Base-by-base conservation (phyloP, 495 filamentous ascomycete genomes). In the Penicillium goetzii region DNA sequence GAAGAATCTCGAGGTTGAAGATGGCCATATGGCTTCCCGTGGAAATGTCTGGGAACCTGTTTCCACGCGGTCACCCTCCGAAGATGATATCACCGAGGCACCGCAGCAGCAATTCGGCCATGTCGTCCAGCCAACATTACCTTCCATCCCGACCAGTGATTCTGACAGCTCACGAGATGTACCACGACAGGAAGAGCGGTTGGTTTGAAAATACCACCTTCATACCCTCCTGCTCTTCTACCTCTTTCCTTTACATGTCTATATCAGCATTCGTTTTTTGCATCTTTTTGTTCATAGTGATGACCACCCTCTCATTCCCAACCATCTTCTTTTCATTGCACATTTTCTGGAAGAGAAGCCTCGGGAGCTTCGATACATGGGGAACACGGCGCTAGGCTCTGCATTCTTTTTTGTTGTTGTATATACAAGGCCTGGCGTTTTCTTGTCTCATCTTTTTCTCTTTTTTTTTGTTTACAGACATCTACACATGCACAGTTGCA, bases 1-100 rank as follows among this genome's bases (percentile, higher is more conserved):
- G 63, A 92, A 89, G 58, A 96, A 93, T 9, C 95, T 94, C 40
- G 89, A 95, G 57, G 92, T 92, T 57, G 90, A 93, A 72, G 81
- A 72, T 8, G 36, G 41, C 30, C 60, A 50, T 25, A 41, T 50
- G 14, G 26, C 38, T n/a, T 62, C 62, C 3, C 28, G 43, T 2
- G 56, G 56, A 21, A 59, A 57, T 30, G 38, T 41, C 8, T 57
- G 55, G 55, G 21, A 41, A n/a, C 55, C 55, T 8, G 21, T 21
- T 1, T 59, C 56, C 5, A 30, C n/a, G 10, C 56, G 56, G 12
- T 59, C 38, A 2, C 26, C n/a, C 6, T 59, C 57, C n/a, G 30
- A 49, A 9, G 57, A 59, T 1, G 57, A 59, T 38, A 52, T 53
- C 58, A 53, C 45, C n/a, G 45, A 51, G n/a, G 45, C 34, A 25